Evolutionary conservation across 306 rosid genomes (phyloP).

Genomic region (Vigna angularis): DNA sequence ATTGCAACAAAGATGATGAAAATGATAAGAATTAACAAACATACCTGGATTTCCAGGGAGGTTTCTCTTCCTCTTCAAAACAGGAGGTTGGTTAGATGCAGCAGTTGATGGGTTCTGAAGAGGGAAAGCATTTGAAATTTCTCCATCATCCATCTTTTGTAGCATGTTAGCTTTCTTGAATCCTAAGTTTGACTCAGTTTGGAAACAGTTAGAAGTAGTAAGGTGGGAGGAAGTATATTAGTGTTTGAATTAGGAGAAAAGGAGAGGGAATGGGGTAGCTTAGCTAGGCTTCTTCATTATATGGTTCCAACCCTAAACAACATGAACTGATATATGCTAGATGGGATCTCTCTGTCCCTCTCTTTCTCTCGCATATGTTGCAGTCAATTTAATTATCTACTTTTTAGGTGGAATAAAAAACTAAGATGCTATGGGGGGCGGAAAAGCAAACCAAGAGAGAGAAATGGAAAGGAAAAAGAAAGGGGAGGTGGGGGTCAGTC

Average conservation of each 20-base stretch:
- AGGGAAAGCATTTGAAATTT: conserved; percentile 51
- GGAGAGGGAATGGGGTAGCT: conserved; percentile 45
- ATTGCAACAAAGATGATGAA: neutral
- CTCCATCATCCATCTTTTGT: conserved; percentile 61
- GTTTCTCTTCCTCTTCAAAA: conserved; percentile 78
- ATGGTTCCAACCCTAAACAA: conserved; percentile 58
- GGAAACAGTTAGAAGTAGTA: conserved; percentile 39
- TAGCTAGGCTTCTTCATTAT: conserved; percentile 46
- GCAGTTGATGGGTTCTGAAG: conserved; percentile 18
- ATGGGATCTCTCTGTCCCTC: conserved; percentile 60
- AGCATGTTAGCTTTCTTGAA: conserved; percentile 30
- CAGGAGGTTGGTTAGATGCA: conserved; percentile 54
- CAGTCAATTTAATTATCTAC: conserved; percentile 66
- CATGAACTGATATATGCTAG: conserved; percentile 58
- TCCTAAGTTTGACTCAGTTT: conserved; percentile 44
- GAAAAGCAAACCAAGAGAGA: conserved; percentile 68
- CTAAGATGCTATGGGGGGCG: conserved; percentile 63
- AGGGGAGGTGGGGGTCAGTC: conserved; percentile 26
- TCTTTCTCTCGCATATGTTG: conserved; percentile 37
- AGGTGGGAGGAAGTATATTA: conserved; percentile 18
- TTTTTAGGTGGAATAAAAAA: conserved; percentile 77
- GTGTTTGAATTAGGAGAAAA: conserved; percentile 45
- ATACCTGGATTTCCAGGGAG: conserved; percentile 95
- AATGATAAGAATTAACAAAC: neutral
- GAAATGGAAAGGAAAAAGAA: conserved; percentile 17